Evolutionary conservation across 2,329 filamentous ascomycete species (phyloP).

Genomic region (Pseudogymnoascus sp.): DNA sequence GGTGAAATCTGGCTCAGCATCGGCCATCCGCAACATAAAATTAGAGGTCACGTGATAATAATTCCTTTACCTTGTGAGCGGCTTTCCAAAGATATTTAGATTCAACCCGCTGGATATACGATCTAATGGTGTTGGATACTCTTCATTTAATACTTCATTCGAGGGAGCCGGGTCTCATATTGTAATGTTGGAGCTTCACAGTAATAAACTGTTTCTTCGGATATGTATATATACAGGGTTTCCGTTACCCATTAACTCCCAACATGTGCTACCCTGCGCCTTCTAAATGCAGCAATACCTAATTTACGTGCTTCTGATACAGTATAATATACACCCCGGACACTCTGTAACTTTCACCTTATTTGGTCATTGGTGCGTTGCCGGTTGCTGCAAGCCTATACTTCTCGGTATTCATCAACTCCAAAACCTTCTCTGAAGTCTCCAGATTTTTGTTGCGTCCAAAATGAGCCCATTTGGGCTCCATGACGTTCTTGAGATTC

Average conservation of each 20-base stretch:
- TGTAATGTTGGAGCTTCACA: not conserved
- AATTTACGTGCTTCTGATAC: constrained; percentile 8
- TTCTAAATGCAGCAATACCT: constrained; percentile 6
- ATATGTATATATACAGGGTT: constrained; percentile 9
- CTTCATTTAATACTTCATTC: not conserved
- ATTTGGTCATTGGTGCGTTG: constrained; percentile 20
- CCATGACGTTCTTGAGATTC: constrained; percentile 35
- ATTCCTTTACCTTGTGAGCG: not conserved
- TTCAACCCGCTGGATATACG: not conserved
- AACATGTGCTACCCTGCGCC: constrained; percentile 8
- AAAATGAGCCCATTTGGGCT: constrained; percentile 46
- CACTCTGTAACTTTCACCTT: not conserved
- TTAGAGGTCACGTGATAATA: not conserved
- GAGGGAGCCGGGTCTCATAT: not conserved
- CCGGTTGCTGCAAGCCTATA: constrained; percentile 28
- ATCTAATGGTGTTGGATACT: not conserved
- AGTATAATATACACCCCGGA: constrained; percentile 4
- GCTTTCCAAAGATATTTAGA: not conserved
- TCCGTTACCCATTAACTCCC: constrained; percentile 4
- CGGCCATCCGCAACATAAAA: not conserved
- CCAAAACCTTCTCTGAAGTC: constrained; percentile 47
- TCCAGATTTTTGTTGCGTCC: constrained; percentile 42
- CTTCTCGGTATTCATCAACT: constrained; percentile 45
- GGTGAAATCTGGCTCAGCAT: not conserved
- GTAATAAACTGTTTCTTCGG: not conserved